phyloP scores from a whole-genome alignment of 768 basidiomycete species.

The Boletus patriciae region DNA sequence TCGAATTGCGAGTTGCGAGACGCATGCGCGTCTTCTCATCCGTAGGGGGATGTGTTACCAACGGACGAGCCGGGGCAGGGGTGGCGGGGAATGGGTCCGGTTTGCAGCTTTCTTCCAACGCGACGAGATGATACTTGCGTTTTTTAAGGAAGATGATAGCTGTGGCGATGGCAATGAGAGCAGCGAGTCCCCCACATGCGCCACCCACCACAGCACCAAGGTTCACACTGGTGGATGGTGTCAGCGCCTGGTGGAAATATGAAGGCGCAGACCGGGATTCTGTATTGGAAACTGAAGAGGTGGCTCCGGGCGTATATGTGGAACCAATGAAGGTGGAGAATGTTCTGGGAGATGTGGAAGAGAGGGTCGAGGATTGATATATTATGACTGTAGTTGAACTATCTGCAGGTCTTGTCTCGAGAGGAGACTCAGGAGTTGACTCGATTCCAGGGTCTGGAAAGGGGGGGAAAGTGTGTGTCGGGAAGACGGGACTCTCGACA shows the following conservation, averaged over 20 bases:
- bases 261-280: conserved; percentile 1
- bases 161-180: not conserved
- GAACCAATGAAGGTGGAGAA: not conserved
- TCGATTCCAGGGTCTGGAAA: no score
- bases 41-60: not conserved
- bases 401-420: not conserved
- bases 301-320: not conserved
- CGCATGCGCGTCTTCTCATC: conserved; percentile 5
- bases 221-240: not conserved
- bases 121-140: not conserved
- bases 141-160: conserved; percentile 5
- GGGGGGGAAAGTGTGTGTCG: no score
- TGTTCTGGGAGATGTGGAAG: not conserved
- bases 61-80: not conserved
- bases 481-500: not conserved
- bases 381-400: not conserved
- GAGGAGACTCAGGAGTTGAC: no score
- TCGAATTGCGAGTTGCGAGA: not conserved
- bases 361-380: not conserved
- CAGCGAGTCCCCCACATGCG: conserved; percentile 7
- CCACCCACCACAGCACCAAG: conserved; percentile 5
- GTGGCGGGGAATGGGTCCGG: conserved; percentile 5
- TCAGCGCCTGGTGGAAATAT: not conserved
- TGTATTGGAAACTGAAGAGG: not conserved
- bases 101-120: not conserved